Percentiles rank a stretch among this genome's conserved stretches.
Conservation (phyloP, 2,329 filamentous ascomycete species). For the Mycosphaerelloides madeirae region DNA sequence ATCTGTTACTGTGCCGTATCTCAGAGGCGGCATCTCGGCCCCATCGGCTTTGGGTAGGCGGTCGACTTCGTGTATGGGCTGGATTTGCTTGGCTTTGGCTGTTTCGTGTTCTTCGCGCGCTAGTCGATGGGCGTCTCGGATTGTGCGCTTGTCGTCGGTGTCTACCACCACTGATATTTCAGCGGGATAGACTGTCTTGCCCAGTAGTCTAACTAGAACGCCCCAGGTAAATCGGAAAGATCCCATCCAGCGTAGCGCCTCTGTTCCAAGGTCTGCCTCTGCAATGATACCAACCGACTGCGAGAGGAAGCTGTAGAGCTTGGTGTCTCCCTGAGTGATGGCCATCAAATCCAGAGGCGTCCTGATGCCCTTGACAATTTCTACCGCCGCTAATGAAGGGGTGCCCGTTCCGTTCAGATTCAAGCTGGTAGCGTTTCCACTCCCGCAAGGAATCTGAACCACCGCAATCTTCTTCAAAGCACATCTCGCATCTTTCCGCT, state of each 20-base stretch:
- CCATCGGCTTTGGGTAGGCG: slow-evolving; percentile 15
- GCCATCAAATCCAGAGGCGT: slow-evolving; percentile 82
- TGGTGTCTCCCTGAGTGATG: slow-evolving; percentile 72
- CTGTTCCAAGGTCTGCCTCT: slow-evolving; percentile 83
- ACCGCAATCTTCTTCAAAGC: slow-evolving; percentile 76
- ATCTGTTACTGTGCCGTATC: slow-evolving; percentile 76
- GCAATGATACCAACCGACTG: slow-evolving; percentile 87
- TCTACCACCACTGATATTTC: slow-evolving; percentile 83
- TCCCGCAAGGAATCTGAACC: slow-evolving; percentile 83
- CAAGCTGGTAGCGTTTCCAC: slow-evolving; percentile 87
- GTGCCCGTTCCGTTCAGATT: slow-evolving; percentile 80
- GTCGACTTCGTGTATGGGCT: slow-evolving; percentile 11
- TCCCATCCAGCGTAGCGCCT: slow-evolving; percentile 92
- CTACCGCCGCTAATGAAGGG: slow-evolving; percentile 70
- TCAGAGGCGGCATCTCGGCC: slow-evolving; percentile 58
- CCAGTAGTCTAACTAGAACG: slow-evolving; percentile 69
- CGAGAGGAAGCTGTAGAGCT: slow-evolving; percentile 81
- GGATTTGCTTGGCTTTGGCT: slow-evolving; percentile 23
- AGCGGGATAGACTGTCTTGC: slow-evolving; percentile 77
- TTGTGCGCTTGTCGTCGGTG: slow-evolving; percentile 66
- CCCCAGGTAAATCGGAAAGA: slow-evolving; percentile 78
- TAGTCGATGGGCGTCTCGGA: slow-evolving; percentile 66
- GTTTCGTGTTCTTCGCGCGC: slow-evolving; percentile 25
- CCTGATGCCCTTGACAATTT: slow-evolving; percentile 80
- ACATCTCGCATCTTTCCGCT: slow-evolving; percentile 65